Conservation (phyloP, 2,329 filamentous ascomycete genomes). For the Trichoderma koningiopsis region DNA sequence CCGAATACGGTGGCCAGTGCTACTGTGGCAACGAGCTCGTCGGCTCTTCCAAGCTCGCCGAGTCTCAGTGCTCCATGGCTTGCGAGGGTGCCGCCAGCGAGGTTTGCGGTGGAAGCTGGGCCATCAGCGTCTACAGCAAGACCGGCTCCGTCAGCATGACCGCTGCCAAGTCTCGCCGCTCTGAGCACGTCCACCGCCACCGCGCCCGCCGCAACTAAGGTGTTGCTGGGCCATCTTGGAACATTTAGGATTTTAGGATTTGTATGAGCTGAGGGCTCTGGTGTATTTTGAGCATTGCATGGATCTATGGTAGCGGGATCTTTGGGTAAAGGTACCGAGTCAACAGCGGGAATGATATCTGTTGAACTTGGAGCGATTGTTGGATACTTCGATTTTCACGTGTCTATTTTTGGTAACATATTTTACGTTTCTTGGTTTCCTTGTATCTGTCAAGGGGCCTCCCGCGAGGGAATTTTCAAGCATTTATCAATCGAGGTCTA, state of each 20-base stretch:
- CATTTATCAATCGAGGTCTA: constrained; percentile 23
- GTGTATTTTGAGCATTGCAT: constrained; percentile 18
- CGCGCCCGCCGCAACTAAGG: constrained; percentile 37
- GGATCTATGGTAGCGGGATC: constrained; percentile 1
- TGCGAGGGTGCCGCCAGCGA: constrained; percentile 53
- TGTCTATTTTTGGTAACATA: constrained; percentile 26
- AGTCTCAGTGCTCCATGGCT: constrained; percentile 45
- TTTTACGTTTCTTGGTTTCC: constrained; percentile 17
- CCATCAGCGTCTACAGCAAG: constrained; percentile 49
- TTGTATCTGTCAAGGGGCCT: neutral
- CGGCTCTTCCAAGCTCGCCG: constrained; percentile 46
- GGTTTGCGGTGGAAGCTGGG: constrained; percentile 54
- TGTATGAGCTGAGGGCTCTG: neutral
- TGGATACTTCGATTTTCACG: constrained; percentile 27
- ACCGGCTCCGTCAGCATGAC: constrained; percentile 38
- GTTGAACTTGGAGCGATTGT: constrained; percentile 7
- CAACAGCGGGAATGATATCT: constrained; percentile 25
- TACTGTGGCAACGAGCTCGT: constrained; percentile 49
- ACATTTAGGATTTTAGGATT: neutral
- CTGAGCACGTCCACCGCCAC: constrained; percentile 41
- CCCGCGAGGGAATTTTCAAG: constrained; percentile 16
- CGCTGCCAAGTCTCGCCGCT: constrained; percentile 38
- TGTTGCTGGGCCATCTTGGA: neutral
- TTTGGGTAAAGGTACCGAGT: neutral
- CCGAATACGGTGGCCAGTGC: constrained; percentile 57